Base-by-base conservation (phyloP, 129 eudicot genomes). In the Dittrichia graveolens region DNA sequence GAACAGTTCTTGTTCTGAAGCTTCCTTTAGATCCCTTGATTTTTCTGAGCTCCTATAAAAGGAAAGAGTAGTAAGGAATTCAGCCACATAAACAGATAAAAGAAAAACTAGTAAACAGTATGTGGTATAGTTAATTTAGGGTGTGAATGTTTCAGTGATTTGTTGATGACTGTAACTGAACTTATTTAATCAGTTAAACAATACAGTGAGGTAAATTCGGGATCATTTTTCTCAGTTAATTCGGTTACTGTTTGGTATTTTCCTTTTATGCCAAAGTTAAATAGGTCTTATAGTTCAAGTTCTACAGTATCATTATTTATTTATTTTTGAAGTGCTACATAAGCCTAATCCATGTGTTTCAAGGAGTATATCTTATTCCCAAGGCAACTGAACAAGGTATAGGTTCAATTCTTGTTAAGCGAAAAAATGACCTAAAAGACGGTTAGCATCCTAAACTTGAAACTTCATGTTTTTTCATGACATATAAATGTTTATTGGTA, bases 1-100 rank as follows among this genome's bases (percentile, higher is more conserved):
- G 70, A 86, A 75, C 45, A 69, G 49, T 52, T 24, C 99, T 61
- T 82, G 93, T 63, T 94, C 95, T 9, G 85, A 81, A 34, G 67
- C 80, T 78, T 90, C 99, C 78, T 90, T 94, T 72, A 82, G 31
- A 80, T 86, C 96, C 80, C 69, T 79, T 40, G 91, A 75, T 73
- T 88, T 94, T 48, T 84, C 96, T 1, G 97, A 90, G 74, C 65
- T 65, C 82, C 98, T 94, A 83, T 79, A 67, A 34, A 65, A 24
- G 35, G 40, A 45, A 61, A 38, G 10, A 75, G 43, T 53, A 68
- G 40, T 11, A 18, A 39, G 12, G n/a, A 15, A 58, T 9, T 66
- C 13, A 39, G 69, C 16, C 31, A 11, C 48, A 58, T 40, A 12
- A 47, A 57, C 9, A 34, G 5, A 37, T 13, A 10, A 34, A 37